Base-by-base conservation (phyloP, 345 rosid genomes). In the Eucalyptus tenuipes region DNA sequence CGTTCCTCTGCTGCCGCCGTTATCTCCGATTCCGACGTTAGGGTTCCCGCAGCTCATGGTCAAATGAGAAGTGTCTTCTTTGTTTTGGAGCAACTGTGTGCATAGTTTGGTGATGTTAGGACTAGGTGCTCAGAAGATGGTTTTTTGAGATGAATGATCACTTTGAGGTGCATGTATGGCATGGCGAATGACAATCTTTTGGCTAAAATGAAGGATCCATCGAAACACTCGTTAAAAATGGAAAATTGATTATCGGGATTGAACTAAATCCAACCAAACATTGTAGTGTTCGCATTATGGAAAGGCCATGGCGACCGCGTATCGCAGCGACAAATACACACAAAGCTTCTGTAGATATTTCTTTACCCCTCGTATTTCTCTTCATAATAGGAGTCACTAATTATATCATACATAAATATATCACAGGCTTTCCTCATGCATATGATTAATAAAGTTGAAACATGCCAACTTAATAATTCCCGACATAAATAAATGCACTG, bases 1-100 rank as follows among this genome's bases (percentile, higher is more conserved):
- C 91, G 90, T 88, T 68, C 95, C 97, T 86, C 88, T 47, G 12
- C 57, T 93, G 45, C 93, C 97, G 91, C 97, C 96, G 93, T 92
- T 92, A 90, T 93, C 96, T 33, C 96, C 95, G 6, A 90, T 91
- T 25, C 93, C 91, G 84, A 27, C 90, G 61, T 86, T 90, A 3
- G 92, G 90, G 15, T 93, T 86, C 48, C 68, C 88, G 18, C 94
- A 52, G 66, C 79, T 93, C 13, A 86, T 50, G 87, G 93, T 93
- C 49, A 48, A 61, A 16, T 93, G 89, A 91, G 24, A 44, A 37
- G 2, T 37, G 52, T 48, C 53, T 59, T n/a, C 61, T 55, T 49
- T n/a, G 20, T 40, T n/a, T 40, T 33, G 44, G 24, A 68, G 80
- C 20, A 9, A 68, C 42, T 12, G 6, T 75, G 82, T 40, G 82